Evolutionary conservation across 108 stramenopile species (phyloP).

Genomic region (Nannochloropsis oceanica): DNA sequence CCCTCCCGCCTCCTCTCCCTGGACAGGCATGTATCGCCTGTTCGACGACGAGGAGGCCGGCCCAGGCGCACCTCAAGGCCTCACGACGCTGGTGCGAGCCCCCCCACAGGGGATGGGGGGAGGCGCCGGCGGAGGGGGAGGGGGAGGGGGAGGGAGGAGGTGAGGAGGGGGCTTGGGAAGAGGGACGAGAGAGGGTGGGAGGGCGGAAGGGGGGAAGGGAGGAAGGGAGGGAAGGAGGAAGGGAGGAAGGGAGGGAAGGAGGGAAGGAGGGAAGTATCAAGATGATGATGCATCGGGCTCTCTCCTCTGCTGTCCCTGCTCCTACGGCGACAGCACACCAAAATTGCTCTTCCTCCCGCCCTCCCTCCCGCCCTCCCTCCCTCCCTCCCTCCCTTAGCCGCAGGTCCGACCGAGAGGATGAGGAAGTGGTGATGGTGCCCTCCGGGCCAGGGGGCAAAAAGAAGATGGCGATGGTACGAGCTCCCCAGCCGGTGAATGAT

Average conservation of each 20-base stretch:
- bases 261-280: no score
- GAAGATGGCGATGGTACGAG: background rate
- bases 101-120: background rate
- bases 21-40: slow-evolving; percentile 12
- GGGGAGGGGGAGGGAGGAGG: background rate
- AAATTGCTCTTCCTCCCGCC: no score
- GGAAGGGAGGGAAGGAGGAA: background rate
- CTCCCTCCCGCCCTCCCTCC: no score
- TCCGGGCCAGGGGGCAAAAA: background rate
- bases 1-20: no score
- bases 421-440: background rate
- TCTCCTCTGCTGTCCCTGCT: background rate
- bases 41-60: slow-evolving; percentile 24
- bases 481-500: background rate
- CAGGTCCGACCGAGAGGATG: background rate
- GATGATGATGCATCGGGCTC: background rate
- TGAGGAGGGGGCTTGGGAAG: no score
- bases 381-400: background rate
- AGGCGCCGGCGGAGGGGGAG: background rate
- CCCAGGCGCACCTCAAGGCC: slow-evolving; percentile 27
- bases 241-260: no score
- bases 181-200: background rate
- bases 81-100: background rate
- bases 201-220: background rate
- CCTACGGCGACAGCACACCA: no score